A percentile compares a stretch with the other conserved stretches of the same genome.
Conservation (phyloP, 495 filamentous ascomycete genomes). For the Aspergillus conjunctus region DNA sequence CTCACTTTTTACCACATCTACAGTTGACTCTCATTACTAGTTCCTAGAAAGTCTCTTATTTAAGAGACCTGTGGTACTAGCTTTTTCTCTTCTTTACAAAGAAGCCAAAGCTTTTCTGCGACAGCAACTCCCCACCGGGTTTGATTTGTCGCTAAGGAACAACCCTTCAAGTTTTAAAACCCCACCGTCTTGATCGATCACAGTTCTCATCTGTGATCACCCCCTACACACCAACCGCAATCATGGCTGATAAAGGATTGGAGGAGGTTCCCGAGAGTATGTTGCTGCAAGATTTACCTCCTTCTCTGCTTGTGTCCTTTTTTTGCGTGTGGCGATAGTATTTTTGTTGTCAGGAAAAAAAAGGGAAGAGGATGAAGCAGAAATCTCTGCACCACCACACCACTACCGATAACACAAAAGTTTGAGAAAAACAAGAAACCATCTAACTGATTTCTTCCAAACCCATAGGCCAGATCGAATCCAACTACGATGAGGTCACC, state of each 20-base stretch:
- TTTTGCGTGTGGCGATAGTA: constrained; percentile 16
- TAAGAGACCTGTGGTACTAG: constrained; percentile 49
- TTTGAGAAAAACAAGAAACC: not conserved
- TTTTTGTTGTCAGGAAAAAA: constrained; percentile 24
- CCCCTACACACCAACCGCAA: constrained; percentile 64
- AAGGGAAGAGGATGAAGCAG: constrained; percentile 5
- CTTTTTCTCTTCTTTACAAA: constrained; percentile 15
- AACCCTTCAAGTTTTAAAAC: constrained; percentile 34
- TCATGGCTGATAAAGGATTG: constrained; percentile 98
- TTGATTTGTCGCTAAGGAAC: constrained; percentile 41
- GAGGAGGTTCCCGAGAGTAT: constrained; percentile 92
- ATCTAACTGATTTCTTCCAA: constrained; percentile 30
- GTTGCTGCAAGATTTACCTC: constrained; percentile 34
- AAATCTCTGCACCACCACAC: not conserved
- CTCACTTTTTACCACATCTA: constrained; percentile 28
- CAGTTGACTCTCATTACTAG: constrained; percentile 27
- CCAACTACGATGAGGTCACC: constrained; percentile 99
- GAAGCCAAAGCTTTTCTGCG: constrained; percentile 32
- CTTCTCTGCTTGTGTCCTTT: constrained; percentile 17
- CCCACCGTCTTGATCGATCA: constrained; percentile 53
- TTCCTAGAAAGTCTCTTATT: constrained; percentile 35
- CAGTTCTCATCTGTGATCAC: constrained; percentile 75
- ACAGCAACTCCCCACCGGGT: constrained; percentile 30
- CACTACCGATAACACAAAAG: not conserved
- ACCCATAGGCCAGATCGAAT: constrained; percentile 89